phyloP scores from a whole-genome alignment of 2,329 filamentous ascomycete species.

The Xylariomycetidae sp. region DNA sequence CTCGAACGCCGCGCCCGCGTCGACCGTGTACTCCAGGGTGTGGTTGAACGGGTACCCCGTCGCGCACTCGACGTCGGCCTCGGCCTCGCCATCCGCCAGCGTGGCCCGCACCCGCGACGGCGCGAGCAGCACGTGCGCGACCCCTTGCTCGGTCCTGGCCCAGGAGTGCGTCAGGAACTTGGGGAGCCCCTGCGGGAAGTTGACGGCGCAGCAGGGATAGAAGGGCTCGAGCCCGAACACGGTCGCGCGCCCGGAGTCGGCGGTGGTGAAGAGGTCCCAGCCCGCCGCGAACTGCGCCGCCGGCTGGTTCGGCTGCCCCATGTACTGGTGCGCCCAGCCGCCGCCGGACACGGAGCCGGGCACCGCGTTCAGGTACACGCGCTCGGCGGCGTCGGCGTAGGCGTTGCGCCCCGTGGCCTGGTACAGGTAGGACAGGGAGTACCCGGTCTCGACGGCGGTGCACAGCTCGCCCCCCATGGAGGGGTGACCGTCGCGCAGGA shows the following conservation, averaged over 20 bases:
- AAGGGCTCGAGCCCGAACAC: slow-evolving; percentile 43
- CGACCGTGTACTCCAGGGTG: not conserved
- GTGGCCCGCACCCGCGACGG: slow-evolving; percentile 21
- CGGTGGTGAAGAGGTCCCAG: slow-evolving; percentile 37
- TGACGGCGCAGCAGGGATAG: slow-evolving; percentile 49
- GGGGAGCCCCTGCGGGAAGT: slow-evolving; percentile 47
- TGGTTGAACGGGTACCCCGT: not conserved
- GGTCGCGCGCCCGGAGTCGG: slow-evolving; percentile 32
- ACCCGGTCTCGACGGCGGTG: slow-evolving; percentile 45
- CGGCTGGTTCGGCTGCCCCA: slow-evolving; percentile 44
- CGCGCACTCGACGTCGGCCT: not conserved
- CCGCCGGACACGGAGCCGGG: slow-evolving; percentile 41
- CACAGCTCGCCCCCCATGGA: slow-evolving; percentile 42
- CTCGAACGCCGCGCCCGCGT: not conserved
- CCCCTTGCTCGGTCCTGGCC: slow-evolving; percentile 35
- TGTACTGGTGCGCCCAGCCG: slow-evolving; percentile 48
- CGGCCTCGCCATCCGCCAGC: not conserved
- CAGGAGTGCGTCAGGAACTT: slow-evolving; percentile 45
- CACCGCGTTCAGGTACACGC: slow-evolving; percentile 44
- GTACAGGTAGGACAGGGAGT: slow-evolving; percentile 45
- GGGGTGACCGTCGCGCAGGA: slow-evolving; percentile 37
- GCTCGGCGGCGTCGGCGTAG: slow-evolving; percentile 42
- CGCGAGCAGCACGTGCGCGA: slow-evolving; percentile 45
- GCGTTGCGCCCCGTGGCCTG: slow-evolving; percentile 37
- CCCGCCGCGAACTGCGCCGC: slow-evolving; percentile 29